Evolutionary conservation across 179 eudicot species (phyloP), one percentile per base, ranked within the genome.

Genomic region (Heliamphora ciliata): DNA sequence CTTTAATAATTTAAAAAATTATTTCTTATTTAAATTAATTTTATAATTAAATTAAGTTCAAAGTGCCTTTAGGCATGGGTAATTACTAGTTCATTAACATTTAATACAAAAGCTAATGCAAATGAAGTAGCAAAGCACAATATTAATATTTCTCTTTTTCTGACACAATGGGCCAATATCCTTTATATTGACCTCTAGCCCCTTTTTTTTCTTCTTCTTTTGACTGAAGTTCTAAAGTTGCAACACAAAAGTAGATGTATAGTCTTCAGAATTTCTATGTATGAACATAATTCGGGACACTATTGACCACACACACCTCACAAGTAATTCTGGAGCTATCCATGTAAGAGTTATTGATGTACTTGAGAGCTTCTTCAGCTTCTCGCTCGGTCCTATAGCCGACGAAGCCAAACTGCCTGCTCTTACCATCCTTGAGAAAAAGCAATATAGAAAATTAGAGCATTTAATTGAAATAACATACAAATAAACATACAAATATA

Each of bases 351-450:
- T 84, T 93, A 84, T 94, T 85, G 86, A 96, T 94, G 86, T 88
- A 96, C 61, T 84, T 88, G 54, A 94, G 77, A 81, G 99, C 98
- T 84, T 88, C 91, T 55, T 86, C 81, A 2, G 99, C 99, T 88
- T 96, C 97, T 40, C 84, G 81, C 84, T 87, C 93, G 0, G 96
- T 90, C 52, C 97, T 87, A 65, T 81, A 94, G 48, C 99, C 99
- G 80, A 96, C 87, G 82, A 94, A 96, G 14, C 93, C 99, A 84
- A 96, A 94, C 56, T 91, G 93, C 74, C 99, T 83, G 86, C 94
- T 92, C 88, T 94, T 94, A 40, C 99, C 99, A 81, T 94, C 96
- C 79, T 98, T 96, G 87, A 73, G 60, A 83, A 64, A 80, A 21
- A 9, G 15, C 21, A 76, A 61, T 75, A 80, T 4, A 17, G n/a